Base-by-base conservation (phyloP, 495 filamentous ascomycete genomes). In the Lophiotrema nucula region DNA sequence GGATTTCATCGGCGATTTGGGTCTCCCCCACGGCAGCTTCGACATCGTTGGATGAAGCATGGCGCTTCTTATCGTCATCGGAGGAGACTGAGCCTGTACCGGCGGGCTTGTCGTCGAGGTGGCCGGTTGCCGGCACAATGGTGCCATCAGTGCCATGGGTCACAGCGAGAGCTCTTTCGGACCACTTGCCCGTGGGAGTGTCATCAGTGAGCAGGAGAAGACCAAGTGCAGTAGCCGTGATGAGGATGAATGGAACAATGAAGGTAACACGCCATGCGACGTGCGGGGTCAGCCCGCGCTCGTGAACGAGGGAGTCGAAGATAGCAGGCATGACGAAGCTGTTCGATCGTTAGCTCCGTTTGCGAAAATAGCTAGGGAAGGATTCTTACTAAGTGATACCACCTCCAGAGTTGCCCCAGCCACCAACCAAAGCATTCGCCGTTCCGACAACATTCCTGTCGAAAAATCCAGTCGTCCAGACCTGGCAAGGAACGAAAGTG, bases 381-480 rank as follows among this genome's bases (percentile, higher is more conserved):
- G 10, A 15, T 19, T 53, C 61, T 44, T 60, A 65, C 62, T 83
- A 83, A 25, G 80, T 86, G 63, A 96, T 89, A 46, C 92, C 92
- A 59, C 92, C 92, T 54, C 92, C 92, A 33, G 92, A 83, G 60
- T 97, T 97, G 24, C 92, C 92, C 72, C 87, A 85, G 2, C 92
- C 92, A 46, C 82, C 92, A 12, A 90, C 85, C 3, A 97, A 74
- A 4, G 90, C 86, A 66, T 96, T 97, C 53, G 92, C 89, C 5
- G 89, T 89, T 23, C 92, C 92, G 16, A 97, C 89, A 21, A 97
- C 82, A 66, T 90, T 95, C 76, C 95, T 95, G 76, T 97, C 92
- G 66, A 93, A 96, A 77, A 92, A 97, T 0, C 87, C 91, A 0
- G 92, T 96, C 28, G 86, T 89, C 92, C 92, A 97, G 3, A 97